These are phyloP conservation scores for Aspergillus awamori DNA, from an alignment of 2,329 filamentous ascomycete species.

Conservation along the genomic window DNA sequence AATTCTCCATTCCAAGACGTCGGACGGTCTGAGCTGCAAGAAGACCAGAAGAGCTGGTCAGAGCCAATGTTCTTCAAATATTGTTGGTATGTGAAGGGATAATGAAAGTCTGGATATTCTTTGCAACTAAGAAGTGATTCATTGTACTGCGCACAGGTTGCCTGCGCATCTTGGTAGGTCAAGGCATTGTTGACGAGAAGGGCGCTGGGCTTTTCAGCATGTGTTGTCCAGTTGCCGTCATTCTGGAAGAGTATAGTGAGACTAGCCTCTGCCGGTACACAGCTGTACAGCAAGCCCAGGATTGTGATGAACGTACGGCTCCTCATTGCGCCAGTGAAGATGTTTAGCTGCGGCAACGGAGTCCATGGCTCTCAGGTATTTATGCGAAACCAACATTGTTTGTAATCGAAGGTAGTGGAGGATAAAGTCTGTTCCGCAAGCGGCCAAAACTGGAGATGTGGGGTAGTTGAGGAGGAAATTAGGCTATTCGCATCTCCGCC, in stretches of 20 bases:
- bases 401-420: background rate
- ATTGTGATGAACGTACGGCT: background rate
- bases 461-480: background rate
- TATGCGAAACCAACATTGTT: background rate
- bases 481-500: background rate
- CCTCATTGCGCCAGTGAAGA: background rate
- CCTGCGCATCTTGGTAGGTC: background rate
- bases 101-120: background rate
- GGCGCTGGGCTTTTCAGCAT: background rate
- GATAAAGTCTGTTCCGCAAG: conserved; percentile 1
- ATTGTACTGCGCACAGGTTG: background rate
- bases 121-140: background rate
- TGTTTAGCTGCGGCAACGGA: background rate
- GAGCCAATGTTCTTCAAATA: background rate
- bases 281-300: background rate
- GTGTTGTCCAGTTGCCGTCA: background rate
- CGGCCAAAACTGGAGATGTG: background rate
- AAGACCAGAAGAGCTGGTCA: background rate
- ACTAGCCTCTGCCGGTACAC: background rate
- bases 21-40: background rate
- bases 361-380: background rate
- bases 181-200: background rate
- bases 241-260: background rate
- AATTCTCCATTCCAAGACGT: background rate
- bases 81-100: background rate